Conservation (phyloP, 768 basidiomycete species). For the Boletales sp. region DNA sequence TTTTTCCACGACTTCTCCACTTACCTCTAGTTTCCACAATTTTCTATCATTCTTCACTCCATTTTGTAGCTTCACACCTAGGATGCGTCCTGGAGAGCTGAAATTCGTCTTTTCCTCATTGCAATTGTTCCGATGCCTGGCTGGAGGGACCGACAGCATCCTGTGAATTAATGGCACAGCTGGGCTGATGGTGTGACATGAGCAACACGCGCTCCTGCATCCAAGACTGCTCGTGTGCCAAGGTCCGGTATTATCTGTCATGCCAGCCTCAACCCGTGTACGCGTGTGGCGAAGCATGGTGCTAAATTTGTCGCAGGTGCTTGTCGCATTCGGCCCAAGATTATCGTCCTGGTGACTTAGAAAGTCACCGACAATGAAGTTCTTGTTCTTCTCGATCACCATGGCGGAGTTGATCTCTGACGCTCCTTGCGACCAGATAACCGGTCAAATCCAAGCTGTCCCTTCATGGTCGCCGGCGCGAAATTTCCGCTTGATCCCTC, state of each 20-base stretch:
- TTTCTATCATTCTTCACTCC: background rate
- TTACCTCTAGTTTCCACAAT: background rate
- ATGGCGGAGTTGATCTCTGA: slow-evolving; percentile 9
- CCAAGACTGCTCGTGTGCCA: slow-evolving; percentile 5
- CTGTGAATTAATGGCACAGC: background rate
- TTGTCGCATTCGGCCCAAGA: slow-evolving; percentile 3
- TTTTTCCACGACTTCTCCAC: background rate
- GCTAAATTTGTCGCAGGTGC: slow-evolving; percentile 13
- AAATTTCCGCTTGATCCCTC: slow-evolving; percentile 1
- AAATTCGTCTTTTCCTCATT: slow-evolving; percentile 10
- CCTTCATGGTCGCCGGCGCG: slow-evolving; percentile 9
- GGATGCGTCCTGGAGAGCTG: slow-evolving; percentile 2
- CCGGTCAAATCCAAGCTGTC: slow-evolving; percentile 10
- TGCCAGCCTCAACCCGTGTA: background rate
- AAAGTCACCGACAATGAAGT: slow-evolving; percentile 15
- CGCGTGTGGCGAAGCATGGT: slow-evolving; percentile 1
- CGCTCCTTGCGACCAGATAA: slow-evolving; percentile 4
- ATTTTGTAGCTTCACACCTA: slow-evolving; percentile 7
- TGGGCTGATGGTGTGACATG: slow-evolving; percentile 9
- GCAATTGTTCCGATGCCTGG: background rate
- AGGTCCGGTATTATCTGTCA: slow-evolving; percentile 7
- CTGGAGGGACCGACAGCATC: slow-evolving; percentile 2
- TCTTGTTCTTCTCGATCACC: slow-evolving; percentile 11
- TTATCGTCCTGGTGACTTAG: slow-evolving; percentile 16
- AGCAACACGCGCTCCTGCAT: slow-evolving; percentile 5